Evolutionary conservation across 192 early-diverging fungal genomes (phyloP).

Genomic region (Spizellomyces punctatus): DNA sequence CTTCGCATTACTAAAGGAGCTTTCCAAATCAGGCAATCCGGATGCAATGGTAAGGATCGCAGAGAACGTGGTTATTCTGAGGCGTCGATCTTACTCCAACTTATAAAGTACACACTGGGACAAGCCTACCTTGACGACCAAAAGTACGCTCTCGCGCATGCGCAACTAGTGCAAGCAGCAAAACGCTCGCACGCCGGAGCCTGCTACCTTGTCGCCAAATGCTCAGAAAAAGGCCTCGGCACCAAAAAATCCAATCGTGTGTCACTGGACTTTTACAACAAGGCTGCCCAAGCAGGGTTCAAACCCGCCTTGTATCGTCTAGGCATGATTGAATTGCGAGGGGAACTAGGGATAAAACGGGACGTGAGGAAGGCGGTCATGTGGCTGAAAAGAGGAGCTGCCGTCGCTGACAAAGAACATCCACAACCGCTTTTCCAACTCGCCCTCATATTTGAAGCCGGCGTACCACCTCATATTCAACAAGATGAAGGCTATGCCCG

Average conservation of each 20-base stretch:
- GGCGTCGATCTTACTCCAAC: slow-evolving; percentile 26
- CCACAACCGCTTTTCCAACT: slow-evolving; percentile 73
- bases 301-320: slow-evolving; percentile 69
- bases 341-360: slow-evolving; percentile 64
- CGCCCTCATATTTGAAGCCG: slow-evolving; percentile 73
- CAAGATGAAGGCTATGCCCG: slow-evolving; percentile 50
- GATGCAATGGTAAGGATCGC: slow-evolving; percentile 67
- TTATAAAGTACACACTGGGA: slow-evolving; percentile 35
- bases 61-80: slow-evolving; percentile 57
- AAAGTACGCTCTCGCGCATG: slow-evolving; percentile 67
- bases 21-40: slow-evolving; percentile 59
- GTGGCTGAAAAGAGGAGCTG: slow-evolving; percentile 80
- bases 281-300: slow-evolving; percentile 69
- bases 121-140: slow-evolving; percentile 48
- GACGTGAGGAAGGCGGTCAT: slow-evolving; percentile 75
- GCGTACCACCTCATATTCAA: slow-evolving; percentile 58
- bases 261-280: slow-evolving; percentile 73
- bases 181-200: slow-evolving; percentile 71
- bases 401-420: slow-evolving; percentile 60
- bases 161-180: slow-evolving; percentile 71
- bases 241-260: slow-evolving; percentile 58
- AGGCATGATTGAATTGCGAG: slow-evolving; percentile 76
- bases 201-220: slow-evolving; percentile 64
- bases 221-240: slow-evolving; percentile 69
- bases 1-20: slow-evolving; percentile 61